Conservation (phyloP, 1,284 basidiomycete genomes). For the Heterobasidion occidentale region DNA sequence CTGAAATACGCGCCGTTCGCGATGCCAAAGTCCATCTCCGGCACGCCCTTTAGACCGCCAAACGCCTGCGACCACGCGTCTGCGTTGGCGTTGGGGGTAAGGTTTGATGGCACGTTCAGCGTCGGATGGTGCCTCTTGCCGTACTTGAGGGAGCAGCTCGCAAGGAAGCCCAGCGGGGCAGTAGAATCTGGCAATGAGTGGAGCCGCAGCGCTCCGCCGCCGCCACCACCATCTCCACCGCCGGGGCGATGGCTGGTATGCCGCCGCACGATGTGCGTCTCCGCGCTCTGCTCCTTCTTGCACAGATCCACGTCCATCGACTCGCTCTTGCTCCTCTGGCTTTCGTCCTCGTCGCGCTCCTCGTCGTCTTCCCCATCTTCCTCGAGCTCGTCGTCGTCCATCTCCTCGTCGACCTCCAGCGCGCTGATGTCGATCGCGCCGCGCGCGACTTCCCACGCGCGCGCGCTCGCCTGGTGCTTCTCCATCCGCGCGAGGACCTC, state of each 20-base stretch:
- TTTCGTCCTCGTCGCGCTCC: constrained; percentile 18
- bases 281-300: neutral
- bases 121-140: constrained; percentile 5
- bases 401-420: constrained; percentile 12
- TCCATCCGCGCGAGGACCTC: constrained; percentile 23
- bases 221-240: neutral
- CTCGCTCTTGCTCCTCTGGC: too few relatives aligned
- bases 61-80: neutral
- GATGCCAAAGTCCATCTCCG: constrained; percentile 12
- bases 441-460: neutral
- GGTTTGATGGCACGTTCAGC: neutral
- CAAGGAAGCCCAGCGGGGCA: constrained; percentile 24
- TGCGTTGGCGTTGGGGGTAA: neutral
- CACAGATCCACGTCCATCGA: neutral
- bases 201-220: constrained; percentile 3
- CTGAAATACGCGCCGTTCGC: constrained; percentile 21
- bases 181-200: constrained; percentile 14
- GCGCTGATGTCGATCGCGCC: constrained; percentile 2
- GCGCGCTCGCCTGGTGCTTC: constrained; percentile 13
- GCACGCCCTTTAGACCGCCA: constrained; percentile 3
- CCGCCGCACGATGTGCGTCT: constrained; percentile 14
- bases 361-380: constrained; percentile 14
- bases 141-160: constrained; percentile 19
- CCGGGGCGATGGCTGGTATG: neutral
- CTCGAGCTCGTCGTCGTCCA: constrained; percentile 23